phyloP scores from a whole-genome alignment of 2,329 filamentous ascomycete species.

The Lanzia echinophila region DNA sequence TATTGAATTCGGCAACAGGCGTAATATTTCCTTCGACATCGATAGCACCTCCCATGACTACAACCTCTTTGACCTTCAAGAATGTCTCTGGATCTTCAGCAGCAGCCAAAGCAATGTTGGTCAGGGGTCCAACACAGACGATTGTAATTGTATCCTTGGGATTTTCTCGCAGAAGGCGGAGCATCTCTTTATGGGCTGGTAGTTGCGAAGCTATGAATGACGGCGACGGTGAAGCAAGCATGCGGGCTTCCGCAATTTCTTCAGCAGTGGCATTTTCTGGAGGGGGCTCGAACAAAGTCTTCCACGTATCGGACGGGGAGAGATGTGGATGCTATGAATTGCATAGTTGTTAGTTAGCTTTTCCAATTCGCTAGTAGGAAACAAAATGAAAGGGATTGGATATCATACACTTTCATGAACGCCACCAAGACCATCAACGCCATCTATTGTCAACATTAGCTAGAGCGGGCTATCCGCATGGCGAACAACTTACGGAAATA shows the following conservation, averaged over 20 bases:
- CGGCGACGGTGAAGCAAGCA: constrained; percentile 31
- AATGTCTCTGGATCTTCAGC: constrained; percentile 86
- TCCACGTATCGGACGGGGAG: constrained; percentile 68
- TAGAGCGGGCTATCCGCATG: too few species aligned
- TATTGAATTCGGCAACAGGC: constrained; percentile 91
- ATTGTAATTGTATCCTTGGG: constrained; percentile 82
- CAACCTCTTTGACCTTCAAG: constrained; percentile 78
- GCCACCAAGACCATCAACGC: constrained; percentile 67
- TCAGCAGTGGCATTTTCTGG: constrained; percentile 41
- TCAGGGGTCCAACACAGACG: constrained; percentile 81
- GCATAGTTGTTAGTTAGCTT: constrained; percentile 15
- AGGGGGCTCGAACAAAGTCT: constrained; percentile 53
- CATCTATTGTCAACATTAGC: constrained; percentile 46
- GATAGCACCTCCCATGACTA: constrained; percentile 91
- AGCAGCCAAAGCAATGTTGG: constrained; percentile 87
- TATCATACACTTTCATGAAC: constrained; percentile 54
- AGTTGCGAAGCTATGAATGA: constrained; percentile 71
- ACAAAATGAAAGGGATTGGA: background rate
- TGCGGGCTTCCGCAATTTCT: constrained; percentile 30
- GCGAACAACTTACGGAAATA: constrained; percentile 91
- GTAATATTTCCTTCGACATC: constrained; percentile 74
- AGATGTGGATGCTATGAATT: constrained; percentile 60
- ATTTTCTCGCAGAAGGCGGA: constrained; percentile 77
- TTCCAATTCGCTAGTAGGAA: background rate
- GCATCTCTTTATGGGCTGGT: constrained; percentile 77